A percentile compares a stretch with the other conserved stretches of the same genome.
These are phyloP conservation scores for Podosphaera xanthii DNA, from an alignment of 2,329 filamentous ascomycete species.

Conservation along the genomic window DNA sequence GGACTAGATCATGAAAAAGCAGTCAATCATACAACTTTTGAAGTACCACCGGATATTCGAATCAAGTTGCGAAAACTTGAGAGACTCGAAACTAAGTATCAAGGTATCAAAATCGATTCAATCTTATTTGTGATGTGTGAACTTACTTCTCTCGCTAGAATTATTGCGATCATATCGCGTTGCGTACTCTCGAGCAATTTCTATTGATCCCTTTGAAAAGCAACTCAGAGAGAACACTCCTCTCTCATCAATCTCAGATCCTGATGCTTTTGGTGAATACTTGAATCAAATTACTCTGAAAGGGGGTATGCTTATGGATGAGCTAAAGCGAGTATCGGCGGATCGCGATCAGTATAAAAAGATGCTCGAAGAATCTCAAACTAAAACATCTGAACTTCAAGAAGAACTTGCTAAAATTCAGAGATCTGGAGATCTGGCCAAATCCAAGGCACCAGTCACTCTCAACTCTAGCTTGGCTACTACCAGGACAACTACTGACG, in stretches of 20 bases:
- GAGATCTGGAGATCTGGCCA: background rate
- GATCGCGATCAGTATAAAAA: conserved; percentile 65
- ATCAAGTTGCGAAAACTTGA: conserved; percentile 22
- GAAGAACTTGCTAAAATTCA: conserved; percentile 29
- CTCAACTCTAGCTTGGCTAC: background rate
- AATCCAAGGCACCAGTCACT: too few relatives aligned
- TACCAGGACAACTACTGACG: background rate
- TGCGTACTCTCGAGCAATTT: conserved; percentile 65
- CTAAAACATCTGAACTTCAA: conserved; percentile 34
- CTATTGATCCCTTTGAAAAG: conserved; percentile 85
- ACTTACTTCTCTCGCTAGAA: conserved; percentile 26
- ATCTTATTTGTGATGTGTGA: background rate
- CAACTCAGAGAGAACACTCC: conserved; percentile 82
- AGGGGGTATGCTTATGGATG: conserved; percentile 80
- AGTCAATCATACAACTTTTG: background rate
- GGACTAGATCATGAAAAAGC: background rate
- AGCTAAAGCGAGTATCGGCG: conserved; percentile 64
- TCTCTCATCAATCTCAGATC: conserved; percentile 68
- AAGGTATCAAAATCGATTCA: conserved; percentile 30
- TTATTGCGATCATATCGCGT: conserved; percentile 77
- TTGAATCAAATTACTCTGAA: conserved; percentile 69
- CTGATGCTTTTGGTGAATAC: conserved; percentile 68
- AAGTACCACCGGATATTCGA: conserved; percentile 5
- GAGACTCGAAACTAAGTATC: conserved; percentile 70
- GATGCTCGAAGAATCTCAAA: conserved; percentile 46